These are phyloP conservation scores for Picea abies DNA, from an alignment of 83 land plant species.

Conservation along the genomic window DNA sequence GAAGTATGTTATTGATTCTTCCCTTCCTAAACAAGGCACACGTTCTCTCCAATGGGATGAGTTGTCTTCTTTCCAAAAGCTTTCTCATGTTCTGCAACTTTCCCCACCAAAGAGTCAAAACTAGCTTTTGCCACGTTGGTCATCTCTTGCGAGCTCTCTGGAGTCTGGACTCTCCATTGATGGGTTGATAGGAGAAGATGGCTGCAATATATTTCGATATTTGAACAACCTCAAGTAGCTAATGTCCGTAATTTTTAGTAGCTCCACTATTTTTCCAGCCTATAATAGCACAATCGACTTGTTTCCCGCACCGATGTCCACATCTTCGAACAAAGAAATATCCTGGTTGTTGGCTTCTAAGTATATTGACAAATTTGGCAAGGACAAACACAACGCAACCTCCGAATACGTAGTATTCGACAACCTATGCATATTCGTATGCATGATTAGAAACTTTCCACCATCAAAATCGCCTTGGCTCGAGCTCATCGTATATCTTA, in stretches of 20 bases:
- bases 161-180: background rate
- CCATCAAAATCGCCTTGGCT: background rate
- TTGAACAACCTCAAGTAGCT: constrained; percentile 44
- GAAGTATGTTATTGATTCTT: too few species aligned
- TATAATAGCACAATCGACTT: constrained; percentile 36
- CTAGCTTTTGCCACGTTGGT: too few species aligned
- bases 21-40: too few species aligned
- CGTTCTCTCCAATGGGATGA: too few species aligned
- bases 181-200: too few species aligned
- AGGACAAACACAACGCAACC: constrained; percentile 62
- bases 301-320: background rate
- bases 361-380: constrained; percentile 32
- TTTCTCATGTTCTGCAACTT: too few species aligned
- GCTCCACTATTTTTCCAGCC: constrained; percentile 72
- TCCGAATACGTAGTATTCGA: constrained; percentile 76
- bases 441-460: background rate
- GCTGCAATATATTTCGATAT: too few species aligned
- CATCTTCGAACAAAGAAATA: too few species aligned
- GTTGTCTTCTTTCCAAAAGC: too few species aligned
- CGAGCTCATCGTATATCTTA: constrained; percentile 3
- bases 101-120: too few species aligned
- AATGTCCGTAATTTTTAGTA: constrained; percentile 66
- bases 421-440: constrained; percentile 36
- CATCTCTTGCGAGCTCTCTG: too few species aligned
- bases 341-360: too few species aligned